A percentile compares a stretch with the other conserved stretches of the same genome.
Evolutionary conservation across 176 grass and related monocot species (phyloP).

Genomic region (Eremochloa ophiuroides): DNA sequence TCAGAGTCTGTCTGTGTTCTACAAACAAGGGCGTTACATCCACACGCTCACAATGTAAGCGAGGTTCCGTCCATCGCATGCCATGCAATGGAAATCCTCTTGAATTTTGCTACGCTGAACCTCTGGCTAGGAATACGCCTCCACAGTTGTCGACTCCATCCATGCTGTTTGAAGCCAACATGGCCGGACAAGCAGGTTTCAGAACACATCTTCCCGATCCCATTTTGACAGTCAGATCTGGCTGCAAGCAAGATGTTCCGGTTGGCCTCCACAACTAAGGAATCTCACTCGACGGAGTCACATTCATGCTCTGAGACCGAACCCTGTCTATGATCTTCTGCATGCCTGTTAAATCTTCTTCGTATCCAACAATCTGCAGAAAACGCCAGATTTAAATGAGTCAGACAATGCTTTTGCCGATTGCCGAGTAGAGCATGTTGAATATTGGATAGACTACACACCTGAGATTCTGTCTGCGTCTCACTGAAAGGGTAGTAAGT

Average conservation of each 20-base stretch:
- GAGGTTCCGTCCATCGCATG: not conserved
- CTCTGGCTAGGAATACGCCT: not conserved
- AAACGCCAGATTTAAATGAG: not conserved
- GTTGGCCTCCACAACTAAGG: not conserved
- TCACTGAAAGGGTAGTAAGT: constrained; percentile 75
- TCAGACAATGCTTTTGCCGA: not conserved
- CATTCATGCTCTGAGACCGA: constrained; percentile 54
- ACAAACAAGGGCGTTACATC: not conserved
- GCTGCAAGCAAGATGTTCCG: not conserved
- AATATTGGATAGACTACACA: constrained; percentile 20
- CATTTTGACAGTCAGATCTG: not conserved
- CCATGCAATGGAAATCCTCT: constrained; percentile 5
- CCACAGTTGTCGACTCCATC: not conserved
- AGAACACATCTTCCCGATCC: not conserved
- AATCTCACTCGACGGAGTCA: constrained; percentile 38
- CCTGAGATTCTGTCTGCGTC: constrained; percentile 90
- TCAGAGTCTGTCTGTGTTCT: not conserved
- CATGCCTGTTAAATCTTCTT: constrained; percentile 83
- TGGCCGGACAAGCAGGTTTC: not conserved
- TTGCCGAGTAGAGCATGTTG: not conserved
- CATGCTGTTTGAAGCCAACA: not conserved
- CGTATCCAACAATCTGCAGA: constrained; percentile 65
- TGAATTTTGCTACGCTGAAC: not conserved
- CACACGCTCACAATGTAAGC: not conserved
- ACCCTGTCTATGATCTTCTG: constrained; percentile 96